phyloP scores from a whole-genome alignment of 306 rosid genomes.

The Alnus rubra region DNA sequence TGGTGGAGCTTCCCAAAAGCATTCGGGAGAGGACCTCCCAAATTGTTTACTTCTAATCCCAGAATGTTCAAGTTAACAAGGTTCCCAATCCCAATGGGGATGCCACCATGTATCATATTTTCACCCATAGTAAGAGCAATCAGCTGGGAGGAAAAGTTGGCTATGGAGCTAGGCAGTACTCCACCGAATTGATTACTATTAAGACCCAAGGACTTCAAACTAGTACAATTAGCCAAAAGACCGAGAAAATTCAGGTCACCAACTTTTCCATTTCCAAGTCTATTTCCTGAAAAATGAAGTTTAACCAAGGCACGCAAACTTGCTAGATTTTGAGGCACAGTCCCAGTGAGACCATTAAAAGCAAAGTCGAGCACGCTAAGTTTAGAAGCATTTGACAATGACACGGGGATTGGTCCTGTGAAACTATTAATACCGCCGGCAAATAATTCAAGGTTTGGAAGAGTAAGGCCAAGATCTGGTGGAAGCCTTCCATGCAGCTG shows the following conservation, averaged over 20 bases:
- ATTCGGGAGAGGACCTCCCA: constrained; percentile 32
- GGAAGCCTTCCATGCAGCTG: constrained; percentile 46
- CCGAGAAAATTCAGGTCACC: constrained; percentile 31
- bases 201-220: constrained; percentile 24
- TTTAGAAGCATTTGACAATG: constrained; percentile 44
- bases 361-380: constrained; percentile 42
- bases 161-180: constrained; percentile 31
- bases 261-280: constrained; percentile 33
- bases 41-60: constrained; percentile 32
- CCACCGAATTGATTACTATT: constrained; percentile 37
- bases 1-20: constrained; percentile 33
- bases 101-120: constrained; percentile 28
- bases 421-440: constrained; percentile 40
- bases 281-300: constrained; percentile 32
- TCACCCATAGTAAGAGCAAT: not conserved
- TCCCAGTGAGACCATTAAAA: constrained; percentile 35
- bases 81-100: constrained; percentile 37
- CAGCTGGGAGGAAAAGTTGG: constrained; percentile 34
- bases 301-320: constrained; percentile 30
- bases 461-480: constrained; percentile 43
- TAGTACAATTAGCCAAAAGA: constrained; percentile 36
- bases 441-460: constrained; percentile 44
- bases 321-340: constrained; percentile 41
- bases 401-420: constrained; percentile 40
- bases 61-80: constrained; percentile 22